Evolutionary conservation across 257 asterid species (phyloP).

Genomic region (Marsdenia floribunda): DNA sequence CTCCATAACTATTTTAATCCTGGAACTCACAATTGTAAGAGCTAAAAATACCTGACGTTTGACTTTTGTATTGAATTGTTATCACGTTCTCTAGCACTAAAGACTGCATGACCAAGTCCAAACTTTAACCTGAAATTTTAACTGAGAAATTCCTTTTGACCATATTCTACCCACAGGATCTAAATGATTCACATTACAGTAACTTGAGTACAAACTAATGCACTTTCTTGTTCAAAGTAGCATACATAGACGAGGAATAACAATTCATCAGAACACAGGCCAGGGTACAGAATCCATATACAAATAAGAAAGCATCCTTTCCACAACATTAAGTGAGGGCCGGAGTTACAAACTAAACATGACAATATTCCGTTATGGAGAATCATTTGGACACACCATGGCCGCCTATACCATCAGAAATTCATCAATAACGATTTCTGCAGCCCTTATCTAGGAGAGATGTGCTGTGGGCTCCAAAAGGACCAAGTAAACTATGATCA

Average conservation of each 20-base stretch:
- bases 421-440: neutral
- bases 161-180: neutral
- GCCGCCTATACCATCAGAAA: neutral
- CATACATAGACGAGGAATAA: neutral
- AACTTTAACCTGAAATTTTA: too few relatives aligned
- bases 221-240: too few relatives aligned
- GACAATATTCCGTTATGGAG: neutral
- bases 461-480: neutral
- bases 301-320: neutral
- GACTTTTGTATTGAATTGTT: too few relatives aligned
- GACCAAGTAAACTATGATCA: conserved; percentile 1
- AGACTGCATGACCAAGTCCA: too few relatives aligned
- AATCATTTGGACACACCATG: neutral
- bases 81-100: too few relatives aligned
- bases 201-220: neutral
- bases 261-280: neutral
- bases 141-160: too few relatives aligned
- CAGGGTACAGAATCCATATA: neutral
- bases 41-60: too few relatives aligned
- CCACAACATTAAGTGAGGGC: neutral
- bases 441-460: neutral
- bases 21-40: too few relatives aligned
- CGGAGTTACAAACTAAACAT: neutral
- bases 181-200: neutral
- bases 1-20: too few relatives aligned